Evolutionary conservation across 192 early-diverging fungal genomes (phyloP).

Genomic region (Rhizophagus clarus): DNA sequence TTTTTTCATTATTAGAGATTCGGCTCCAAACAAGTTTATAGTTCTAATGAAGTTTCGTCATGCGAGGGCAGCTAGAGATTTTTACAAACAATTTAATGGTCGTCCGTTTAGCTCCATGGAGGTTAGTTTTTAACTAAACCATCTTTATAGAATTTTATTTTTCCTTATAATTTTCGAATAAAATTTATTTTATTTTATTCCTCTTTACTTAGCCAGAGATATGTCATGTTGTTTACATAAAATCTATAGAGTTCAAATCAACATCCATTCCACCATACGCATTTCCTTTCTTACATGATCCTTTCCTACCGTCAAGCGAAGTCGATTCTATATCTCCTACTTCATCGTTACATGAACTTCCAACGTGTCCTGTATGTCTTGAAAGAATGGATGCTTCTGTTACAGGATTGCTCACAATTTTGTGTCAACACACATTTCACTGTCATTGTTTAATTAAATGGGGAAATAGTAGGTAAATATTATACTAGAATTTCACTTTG

Average conservation of each 20-base stretch:
- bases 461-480: conserved; percentile 68
- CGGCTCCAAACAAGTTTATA: conserved; percentile 85
- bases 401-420: conserved; percentile 87
- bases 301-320: conserved; percentile 39
- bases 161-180: background rate
- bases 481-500: too few relatives aligned
- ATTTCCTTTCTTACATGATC: conserved; percentile 58
- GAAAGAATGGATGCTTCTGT: conserved; percentile 91
- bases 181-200: background rate
- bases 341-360: conserved; percentile 64
- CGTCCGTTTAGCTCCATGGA: conserved; percentile 84
- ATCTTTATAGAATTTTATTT: background rate
- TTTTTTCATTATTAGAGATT: conserved; percentile 59
- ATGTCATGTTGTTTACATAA: conserved; percentile 82
- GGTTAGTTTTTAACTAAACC: conserved; percentile 32
- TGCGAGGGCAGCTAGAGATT: conserved; percentile 58
- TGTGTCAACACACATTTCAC: conserved; percentile 97
- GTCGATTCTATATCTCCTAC: background rate
- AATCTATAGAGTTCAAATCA: conserved; percentile 66
- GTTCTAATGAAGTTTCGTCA: conserved; percentile 81
- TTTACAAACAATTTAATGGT: conserved; percentile 82
- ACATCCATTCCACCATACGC: conserved; percentile 61
- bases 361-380: conserved; percentile 95
- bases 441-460: conserved; percentile 90
- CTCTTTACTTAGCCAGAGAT: conserved; percentile 60